These are phyloP conservation scores for Umbilicus rupestris DNA, from an alignment of 164 flowering plant genomes.

Conservation along the genomic window DNA sequence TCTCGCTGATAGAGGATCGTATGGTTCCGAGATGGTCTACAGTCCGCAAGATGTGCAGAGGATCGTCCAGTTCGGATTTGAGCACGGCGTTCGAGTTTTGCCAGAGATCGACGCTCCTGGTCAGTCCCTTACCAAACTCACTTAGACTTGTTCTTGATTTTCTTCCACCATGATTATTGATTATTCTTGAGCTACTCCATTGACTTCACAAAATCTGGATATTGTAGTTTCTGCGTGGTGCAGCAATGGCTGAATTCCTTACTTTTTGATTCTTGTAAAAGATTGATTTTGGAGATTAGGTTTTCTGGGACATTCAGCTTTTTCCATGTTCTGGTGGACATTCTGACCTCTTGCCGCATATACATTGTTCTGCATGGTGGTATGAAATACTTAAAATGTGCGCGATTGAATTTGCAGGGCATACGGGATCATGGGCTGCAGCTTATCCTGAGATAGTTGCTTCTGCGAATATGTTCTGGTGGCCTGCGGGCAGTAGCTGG, in stretches of 20 bases:
- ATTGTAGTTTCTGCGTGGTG: no score
- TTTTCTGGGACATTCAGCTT: not conserved
- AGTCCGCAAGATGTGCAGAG: conserved; percentile 47
- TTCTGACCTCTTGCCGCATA: not conserved
- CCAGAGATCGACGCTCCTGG: conserved; percentile 90
- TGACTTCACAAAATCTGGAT: not conserved
- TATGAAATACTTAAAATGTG: not conserved
- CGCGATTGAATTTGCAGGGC: conserved; percentile 38
- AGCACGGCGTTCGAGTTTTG: conserved; percentile 72
- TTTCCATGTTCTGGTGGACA: not conserved
- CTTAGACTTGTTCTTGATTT: not conserved
- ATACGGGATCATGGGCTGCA: conserved; percentile 89
- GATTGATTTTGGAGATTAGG: not conserved
- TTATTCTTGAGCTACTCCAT: no score
- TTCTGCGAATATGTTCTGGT: conserved; percentile 86
- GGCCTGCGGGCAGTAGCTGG: conserved; percentile 52
- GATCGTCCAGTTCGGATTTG: conserved; percentile 58
- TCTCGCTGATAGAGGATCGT: conserved; percentile 56
- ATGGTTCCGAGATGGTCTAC: conserved; percentile 55
- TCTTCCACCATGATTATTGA: no score
- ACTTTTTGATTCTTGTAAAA: not conserved
- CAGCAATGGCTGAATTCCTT: no score
- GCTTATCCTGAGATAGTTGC: conserved; percentile 88
- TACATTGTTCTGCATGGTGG: not conserved
- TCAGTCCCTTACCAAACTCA: conserved; percentile 15